Conservation (phyloP, 2,329 filamentous ascomycete species). For the Dothidotthia symphoricarpi region DNA sequence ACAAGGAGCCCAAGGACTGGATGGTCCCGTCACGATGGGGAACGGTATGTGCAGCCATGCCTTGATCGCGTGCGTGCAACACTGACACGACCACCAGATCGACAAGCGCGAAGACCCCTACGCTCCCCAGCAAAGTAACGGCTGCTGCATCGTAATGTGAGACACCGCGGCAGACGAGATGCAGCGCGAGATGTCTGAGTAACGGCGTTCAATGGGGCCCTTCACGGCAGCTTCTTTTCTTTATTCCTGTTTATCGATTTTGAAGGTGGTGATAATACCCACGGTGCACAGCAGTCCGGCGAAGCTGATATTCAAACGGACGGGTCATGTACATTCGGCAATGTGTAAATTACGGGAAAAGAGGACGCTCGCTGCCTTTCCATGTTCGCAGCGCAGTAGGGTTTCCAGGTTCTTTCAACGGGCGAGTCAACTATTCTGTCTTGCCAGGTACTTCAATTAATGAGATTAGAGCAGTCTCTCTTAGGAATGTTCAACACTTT, state of each 20-base stretch:
- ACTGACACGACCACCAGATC: slow-evolving; percentile 55
- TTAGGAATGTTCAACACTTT: slow-evolving; percentile 1
- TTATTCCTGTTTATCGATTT: slow-evolving; percentile 28
- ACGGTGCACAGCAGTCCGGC: slow-evolving; percentile 32
- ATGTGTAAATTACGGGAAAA: slow-evolving; percentile 42
- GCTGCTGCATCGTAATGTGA: slow-evolving; percentile 96
- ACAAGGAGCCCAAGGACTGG: slow-evolving; percentile 90
- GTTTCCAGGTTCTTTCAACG: slow-evolving; percentile 20
- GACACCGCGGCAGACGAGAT: slow-evolving; percentile 23
- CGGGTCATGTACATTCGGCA: slow-evolving; percentile 40
- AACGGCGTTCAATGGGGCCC: slow-evolving; percentile 41
- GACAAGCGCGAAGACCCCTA: slow-evolving; percentile 98
- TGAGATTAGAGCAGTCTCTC: slow-evolving; percentile 25
- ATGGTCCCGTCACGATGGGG: slow-evolving; percentile 99
- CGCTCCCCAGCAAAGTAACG: slow-evolving; percentile 85
- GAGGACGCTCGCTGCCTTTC: slow-evolving; percentile 28
- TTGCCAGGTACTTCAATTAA: slow-evolving; percentile 31
- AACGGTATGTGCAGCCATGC: too few species aligned
- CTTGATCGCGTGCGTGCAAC: too few species aligned
- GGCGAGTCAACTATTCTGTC: slow-evolving; percentile 22
- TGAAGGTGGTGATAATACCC: slow-evolving; percentile 41
- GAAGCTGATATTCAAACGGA: slow-evolving; percentile 27
- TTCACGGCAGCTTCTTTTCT: slow-evolving; percentile 39
- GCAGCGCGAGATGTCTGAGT: slow-evolving; percentile 37
- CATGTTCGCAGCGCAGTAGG: slow-evolving; percentile 29